Base-by-base conservation (phyloP, 2,329 filamentous ascomycete genomes). In the Akanthomyces dipterigenus region DNA sequence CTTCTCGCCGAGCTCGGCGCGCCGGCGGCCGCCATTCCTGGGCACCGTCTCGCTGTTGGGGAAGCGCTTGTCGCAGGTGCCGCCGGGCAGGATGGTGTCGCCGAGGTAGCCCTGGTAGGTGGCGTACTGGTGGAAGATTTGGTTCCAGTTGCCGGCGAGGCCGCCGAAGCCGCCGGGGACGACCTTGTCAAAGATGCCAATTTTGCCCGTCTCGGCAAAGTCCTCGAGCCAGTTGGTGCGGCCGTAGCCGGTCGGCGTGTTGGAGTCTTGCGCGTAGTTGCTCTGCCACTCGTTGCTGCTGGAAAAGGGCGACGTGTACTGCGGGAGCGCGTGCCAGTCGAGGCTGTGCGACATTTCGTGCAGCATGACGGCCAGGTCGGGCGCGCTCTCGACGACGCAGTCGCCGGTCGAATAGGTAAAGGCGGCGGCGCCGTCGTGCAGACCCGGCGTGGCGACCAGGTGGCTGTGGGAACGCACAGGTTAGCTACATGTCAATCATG, bases 161-260 rank as follows among this genome's bases (percentile, higher is more conserved):
- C 34, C 61, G 28, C 60, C 64, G 26, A 70, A 61, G 14, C 69
- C 69, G 22, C 67, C 67, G 5, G 68, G 67, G 7, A 70, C 68
- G 42, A 66, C 60, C 60, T 67, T 67, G 60, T 70, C 68, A 54
- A 65, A 70, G 2, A 71, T 38, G 12, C 63, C 66, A 7, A 70
- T 59, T 16, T 67, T 55, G 12, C 63, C 67, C 24, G 65, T 40
- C 64, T 71, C 67, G 31, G 69, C 69, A 60, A 67, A 70, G 64
- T 70, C 63, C 65, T 70, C 69, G 18, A 62, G 49, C 61, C 65
- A 67, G 45, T 63, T 66, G 24, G 63, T 55, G 24, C 61, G 55
- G 12, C 63, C 63, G 61, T 71, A 71, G 11, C 34, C 57, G 14
- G 61, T 64, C 7, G 63, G 42, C 28, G 62, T 62, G 20, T 62